Base-by-base conservation (phyloP, 306 rosid species). In the Aeschynomene evenia region DNA sequence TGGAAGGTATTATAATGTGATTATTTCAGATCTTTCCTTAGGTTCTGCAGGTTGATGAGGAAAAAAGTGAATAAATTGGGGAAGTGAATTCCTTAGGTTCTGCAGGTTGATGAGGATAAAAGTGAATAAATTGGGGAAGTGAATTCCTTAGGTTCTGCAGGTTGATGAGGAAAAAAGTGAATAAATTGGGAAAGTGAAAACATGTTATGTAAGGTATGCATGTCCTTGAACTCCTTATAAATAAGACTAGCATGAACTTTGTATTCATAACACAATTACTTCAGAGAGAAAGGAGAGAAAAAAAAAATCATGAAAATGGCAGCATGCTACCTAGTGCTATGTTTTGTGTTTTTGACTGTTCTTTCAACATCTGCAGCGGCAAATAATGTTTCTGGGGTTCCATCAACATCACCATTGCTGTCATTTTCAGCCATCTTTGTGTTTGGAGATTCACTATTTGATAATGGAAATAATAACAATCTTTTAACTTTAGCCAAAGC, bases 401-500 rank as follows among this genome's bases (percentile, higher is more conserved):
- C 61, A 62, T 45, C 51, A 15, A 2, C 51, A 0, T 14, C 19
- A 7, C 51, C 51, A 6, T n/a, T n/a, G n/a, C n/a, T n/a, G n/a
- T 51, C 36, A 3, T 72, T 67, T 66, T 24, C 84, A 5, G 74
- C 84, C 11, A 72, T 79, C 72, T 79, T 68, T 79, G 87, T 83
- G 40, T 83, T 83, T 36, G 81, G 84, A 37, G 81, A 83, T 71
- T 83, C 79, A 11, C 11, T 82, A 6, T 52, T 71, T 14, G 84
- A 82, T 57, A 22, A 26, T 60, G 84, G 79, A 21, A 79, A 75
- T 16, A 82, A 82, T 70, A 79, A 82, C n/a, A n/a, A n/a, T n/a
- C n/a, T n/a, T n/a, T n/a, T n/a, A n/a, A n/a, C n/a, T n/a, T n/a
- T n/a, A n/a, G 87, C 82, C 15, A 79, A 50, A 49, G 79, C 79